Base-by-base conservation (phyloP, 2,329 filamentous ascomycete species). In the Clonostachys rhizophaga region DNA sequence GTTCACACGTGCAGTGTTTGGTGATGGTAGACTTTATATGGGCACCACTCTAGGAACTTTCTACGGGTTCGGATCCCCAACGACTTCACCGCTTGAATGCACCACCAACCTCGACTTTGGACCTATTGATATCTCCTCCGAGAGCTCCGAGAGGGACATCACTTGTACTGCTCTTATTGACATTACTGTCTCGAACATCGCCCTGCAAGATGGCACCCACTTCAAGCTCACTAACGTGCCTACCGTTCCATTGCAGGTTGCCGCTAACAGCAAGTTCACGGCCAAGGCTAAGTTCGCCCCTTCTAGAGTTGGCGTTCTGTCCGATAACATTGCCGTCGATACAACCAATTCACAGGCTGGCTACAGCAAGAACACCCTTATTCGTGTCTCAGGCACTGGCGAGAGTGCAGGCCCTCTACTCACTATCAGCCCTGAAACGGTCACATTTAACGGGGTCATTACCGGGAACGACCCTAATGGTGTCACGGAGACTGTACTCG, bases 1-100 rank as follows among this genome's bases (percentile, higher is more conserved):
- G 59, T 83, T 83, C 51, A 74, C 72, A 4, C 69, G 78, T 3
- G 75, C 79, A 2, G 76, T 79, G 3, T 82, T 83, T 47, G 79
- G 79, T 7, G 69, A 83, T 48, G 77, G 75, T 1, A 69, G 72
- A 47, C 70, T 74, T 3, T 83, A 81, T 50, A 58, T 81, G n/a
- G 75, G 74, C 10, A 76, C 72, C 1, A 74, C 63, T 4, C 60
- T 64, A 20, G 79, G 79, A 5, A 72, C 63, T 47, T 56, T 83
- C 17, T 80, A 81, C 33, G 78, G 68, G 3, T 81, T 79, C 47
- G 79, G 79, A 2, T 75, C 76, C 0, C 76, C 78, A 0, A 74
- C 77, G 30, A 79, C 75, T 37, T 55, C 68, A 5, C 72, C 78
- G 0, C 61, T 83, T 3, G 77, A 79, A 55, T 83, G 78, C 55